A percentile compares a stretch with the other conserved stretches of the same genome.
phyloP scores from a whole-genome alignment of 768 basidiomycete species.

The Pleurotus platypus region DNA sequence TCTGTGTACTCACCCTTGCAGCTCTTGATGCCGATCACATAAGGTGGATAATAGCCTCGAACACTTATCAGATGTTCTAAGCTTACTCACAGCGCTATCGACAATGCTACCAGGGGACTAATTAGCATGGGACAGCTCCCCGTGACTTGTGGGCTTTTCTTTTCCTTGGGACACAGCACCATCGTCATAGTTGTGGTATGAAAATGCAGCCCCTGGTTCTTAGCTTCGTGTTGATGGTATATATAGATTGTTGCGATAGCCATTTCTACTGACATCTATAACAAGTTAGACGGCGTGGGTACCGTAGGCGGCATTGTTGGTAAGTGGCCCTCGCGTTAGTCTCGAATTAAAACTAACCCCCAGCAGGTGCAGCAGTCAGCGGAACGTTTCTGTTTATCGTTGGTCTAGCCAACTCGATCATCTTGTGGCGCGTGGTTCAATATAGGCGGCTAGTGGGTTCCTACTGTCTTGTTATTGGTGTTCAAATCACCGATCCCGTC shows the following conservation, averaged over 20 bases:
- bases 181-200: conserved; percentile 80
- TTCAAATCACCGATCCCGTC: not conserved
- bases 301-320: conserved; percentile 73
- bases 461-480: not conserved
- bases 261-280: conserved; percentile 63
- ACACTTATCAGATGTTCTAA: not conserved
- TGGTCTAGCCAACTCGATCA: conserved; percentile 70
- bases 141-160: conserved; percentile 86
- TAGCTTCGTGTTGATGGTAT: not conserved
- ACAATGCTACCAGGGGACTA: conserved; percentile 82
- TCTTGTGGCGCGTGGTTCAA: conserved; percentile 57
- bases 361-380: conserved; percentile 65
- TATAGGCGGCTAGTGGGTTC: conserved; percentile 44
- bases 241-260: conserved; percentile 70
- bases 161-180: conserved; percentile 88
- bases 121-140: conserved; percentile 73
- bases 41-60: conserved; percentile 41
- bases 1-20: conserved; percentile 20
- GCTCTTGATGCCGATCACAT: conserved; percentile 90
- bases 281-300: conserved; percentile 54
- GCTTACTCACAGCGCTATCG: conserved; percentile 62
- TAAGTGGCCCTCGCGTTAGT: conserved; percentile 20
- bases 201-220: conserved; percentile 7
- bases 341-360: not conserved
- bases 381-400: conserved; percentile 75